Conservation (phyloP, 495 filamentous ascomycete species). For the Penicillium lividum region DNA sequence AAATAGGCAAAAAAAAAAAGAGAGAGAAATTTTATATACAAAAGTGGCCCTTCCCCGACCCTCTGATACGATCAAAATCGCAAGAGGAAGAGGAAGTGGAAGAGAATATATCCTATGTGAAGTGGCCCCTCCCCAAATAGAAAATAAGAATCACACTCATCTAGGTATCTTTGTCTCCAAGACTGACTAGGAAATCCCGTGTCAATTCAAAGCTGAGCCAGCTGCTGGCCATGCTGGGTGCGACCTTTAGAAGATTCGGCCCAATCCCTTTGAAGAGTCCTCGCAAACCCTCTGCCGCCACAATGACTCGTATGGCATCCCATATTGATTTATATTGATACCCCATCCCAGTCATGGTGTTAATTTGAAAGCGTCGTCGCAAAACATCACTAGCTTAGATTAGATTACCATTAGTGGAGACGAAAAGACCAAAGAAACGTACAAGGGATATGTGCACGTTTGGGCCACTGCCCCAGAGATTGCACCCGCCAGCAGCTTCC, state of each 20-base stretch:
- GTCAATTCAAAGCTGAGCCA: constrained; percentile 97
- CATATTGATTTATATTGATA: constrained; percentile 87
- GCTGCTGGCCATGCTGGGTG: constrained; percentile 96
- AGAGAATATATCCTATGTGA: not conserved
- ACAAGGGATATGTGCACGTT: constrained; percentile 98
- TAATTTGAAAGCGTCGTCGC: constrained; percentile 95
- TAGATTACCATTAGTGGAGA: not conserved
- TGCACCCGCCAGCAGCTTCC: constrained; percentile 87
- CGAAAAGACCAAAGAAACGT: not conserved
- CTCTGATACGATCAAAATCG: not conserved
- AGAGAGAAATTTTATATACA: not conserved
- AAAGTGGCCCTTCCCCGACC: not conserved
- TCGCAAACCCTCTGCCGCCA: constrained; percentile 71
- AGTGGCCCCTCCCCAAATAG: not conserved
- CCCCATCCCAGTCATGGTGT: constrained; percentile 98
- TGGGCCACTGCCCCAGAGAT: constrained; percentile 95
- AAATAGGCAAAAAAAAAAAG: not conserved
- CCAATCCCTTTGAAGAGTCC: constrained; percentile 92
- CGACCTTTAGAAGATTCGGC: constrained; percentile 94
- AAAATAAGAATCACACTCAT: constrained; percentile 4
- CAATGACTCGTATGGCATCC: constrained; percentile 80
- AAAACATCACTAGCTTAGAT: constrained; percentile 72
- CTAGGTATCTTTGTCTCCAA: constrained; percentile 44
- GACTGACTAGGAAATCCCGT: constrained; percentile 73
- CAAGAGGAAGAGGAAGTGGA: not conserved